Evolutionary conservation across 495 filamentous ascomycete genomes (phyloP).

Genomic region (Sabuloglossum arenarium): DNA sequence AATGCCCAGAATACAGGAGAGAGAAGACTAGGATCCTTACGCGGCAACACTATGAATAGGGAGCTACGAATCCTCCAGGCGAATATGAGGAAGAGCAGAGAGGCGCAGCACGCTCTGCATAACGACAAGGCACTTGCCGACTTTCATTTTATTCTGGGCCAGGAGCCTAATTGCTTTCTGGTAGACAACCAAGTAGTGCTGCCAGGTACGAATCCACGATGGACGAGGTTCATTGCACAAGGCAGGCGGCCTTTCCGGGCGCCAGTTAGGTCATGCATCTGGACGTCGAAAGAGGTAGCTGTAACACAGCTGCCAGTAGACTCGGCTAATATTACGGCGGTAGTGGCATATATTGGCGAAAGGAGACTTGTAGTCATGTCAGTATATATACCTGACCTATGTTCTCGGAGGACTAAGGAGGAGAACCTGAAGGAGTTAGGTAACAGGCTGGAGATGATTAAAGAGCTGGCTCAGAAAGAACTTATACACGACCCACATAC

Average conservation of each 20-base stretch:
- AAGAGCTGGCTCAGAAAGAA: background rate
- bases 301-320: background rate
- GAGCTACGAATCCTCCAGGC: constrained; percentile 6
- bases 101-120: constrained; percentile 5
- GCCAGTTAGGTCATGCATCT: background rate
- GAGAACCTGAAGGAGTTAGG: constrained; percentile 4
- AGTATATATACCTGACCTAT: constrained; percentile 1
- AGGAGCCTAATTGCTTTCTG: constrained; percentile 7
- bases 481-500: constrained; percentile 4
- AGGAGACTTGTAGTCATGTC: background rate
- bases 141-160: constrained; percentile 9
- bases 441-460: background rate
- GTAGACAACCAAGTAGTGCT: constrained; percentile 6
- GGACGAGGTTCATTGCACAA: constrained; percentile 4
- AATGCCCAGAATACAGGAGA: constrained; percentile 6
- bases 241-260: background rate
- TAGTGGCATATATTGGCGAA: background rate
- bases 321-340: background rate
- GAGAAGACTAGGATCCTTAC: constrained; percentile 5
- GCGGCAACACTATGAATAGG: constrained; percentile 3
- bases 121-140: constrained; percentile 5
- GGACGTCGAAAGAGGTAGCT: background rate
- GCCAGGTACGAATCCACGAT: constrained; percentile 5
- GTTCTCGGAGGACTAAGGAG: constrained; percentile 4
- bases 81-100: constrained; percentile 7